Base-by-base conservation (phyloP, 2,329 filamentous ascomycete species). In the Fusarium sp. region DNA sequence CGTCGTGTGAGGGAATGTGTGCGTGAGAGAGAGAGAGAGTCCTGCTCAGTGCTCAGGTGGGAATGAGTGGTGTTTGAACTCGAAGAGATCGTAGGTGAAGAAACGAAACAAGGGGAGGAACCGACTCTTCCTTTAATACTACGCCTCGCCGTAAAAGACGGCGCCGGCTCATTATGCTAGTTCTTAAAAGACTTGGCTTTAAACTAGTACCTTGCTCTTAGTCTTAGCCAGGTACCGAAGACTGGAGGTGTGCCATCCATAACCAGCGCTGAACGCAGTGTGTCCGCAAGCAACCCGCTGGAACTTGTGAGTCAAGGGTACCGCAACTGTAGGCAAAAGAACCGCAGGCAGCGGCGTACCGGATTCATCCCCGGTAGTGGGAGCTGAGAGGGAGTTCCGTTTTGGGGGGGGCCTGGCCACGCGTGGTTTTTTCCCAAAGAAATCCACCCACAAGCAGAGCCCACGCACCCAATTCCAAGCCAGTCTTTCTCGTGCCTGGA, bases 21-120 rank as follows among this genome's bases (percentile, higher is more conserved):
- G 72, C 62, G 70, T 64, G 66, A 72, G 74, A 71, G 72, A 76
- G 72, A 76, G 66, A 34, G 14, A 68, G 68, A 77, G 77, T 78
- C 78, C 78, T 68, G 67, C 67, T 70, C 67, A 70, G 67, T 77
- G 78, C 78, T 80, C 75, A 78, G 73, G 74, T 72, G 63, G 70
- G 70, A 78, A 77, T 58, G 77, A 78, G 69, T 75, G 77, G 42
- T 74, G 72, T 76, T 71, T 76, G 73, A 78, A 77, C 73, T 76
- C 67, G 73, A 75, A 77, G 50, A 69, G 70, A 73, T 73, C 73
- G 68, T 71, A 52, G 62, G 72, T 73, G 68, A 70, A 18, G 70
- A 77, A 77, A 77, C 72, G 64, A 75, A 74, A 61, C 66, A 64
- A 74, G 68, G 72, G 73, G 74, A 73, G 76, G 76, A 77, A 70